Evolutionary conservation across 768 basidiomycete species (phyloP).

Genomic region (Leccinum pellstonianum): DNA sequence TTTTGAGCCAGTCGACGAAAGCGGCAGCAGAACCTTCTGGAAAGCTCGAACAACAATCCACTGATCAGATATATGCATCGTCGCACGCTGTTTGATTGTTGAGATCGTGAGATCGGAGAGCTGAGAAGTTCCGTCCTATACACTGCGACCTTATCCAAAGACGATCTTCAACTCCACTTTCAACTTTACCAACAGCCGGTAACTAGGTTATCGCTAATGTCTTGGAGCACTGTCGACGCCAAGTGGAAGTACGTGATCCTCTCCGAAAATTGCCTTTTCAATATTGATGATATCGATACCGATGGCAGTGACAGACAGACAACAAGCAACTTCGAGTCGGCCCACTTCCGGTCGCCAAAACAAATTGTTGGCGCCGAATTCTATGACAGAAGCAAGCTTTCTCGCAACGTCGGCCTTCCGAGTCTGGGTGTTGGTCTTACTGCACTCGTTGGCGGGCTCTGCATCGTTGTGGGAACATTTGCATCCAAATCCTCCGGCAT

Average conservation of each 20-base stretch:
- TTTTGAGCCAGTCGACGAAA: neutral
- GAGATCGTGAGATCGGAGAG: neutral
- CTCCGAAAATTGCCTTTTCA: neutral
- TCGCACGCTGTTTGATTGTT: neutral
- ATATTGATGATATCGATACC: no score
- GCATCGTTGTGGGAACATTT: slow-evolving; percentile 7
- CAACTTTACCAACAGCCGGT: no score
- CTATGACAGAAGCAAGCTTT: no score
- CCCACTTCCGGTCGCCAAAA: no score
- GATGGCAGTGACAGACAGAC: no score
- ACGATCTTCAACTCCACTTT: neutral
- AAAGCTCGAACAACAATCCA: slow-evolving; percentile 21
- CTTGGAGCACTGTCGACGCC: neutral
- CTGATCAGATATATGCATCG: no score
- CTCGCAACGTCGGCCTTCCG: no score
- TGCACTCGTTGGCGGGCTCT: no score
- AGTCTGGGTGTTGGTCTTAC: no score
- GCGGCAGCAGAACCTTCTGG: slow-evolving; percentile 31
- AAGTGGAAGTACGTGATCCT: slow-evolving; percentile 7
- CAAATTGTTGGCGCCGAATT: no score
- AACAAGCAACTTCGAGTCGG: no score
- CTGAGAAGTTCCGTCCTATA: neutral
- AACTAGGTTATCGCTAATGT: no score
- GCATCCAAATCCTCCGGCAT: slow-evolving; percentile 20
- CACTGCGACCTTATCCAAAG: neutral